Evolutionary conservation across 768 basidiomycete species (phyloP).

Genomic region (Ephemerocybe angulata): DNA sequence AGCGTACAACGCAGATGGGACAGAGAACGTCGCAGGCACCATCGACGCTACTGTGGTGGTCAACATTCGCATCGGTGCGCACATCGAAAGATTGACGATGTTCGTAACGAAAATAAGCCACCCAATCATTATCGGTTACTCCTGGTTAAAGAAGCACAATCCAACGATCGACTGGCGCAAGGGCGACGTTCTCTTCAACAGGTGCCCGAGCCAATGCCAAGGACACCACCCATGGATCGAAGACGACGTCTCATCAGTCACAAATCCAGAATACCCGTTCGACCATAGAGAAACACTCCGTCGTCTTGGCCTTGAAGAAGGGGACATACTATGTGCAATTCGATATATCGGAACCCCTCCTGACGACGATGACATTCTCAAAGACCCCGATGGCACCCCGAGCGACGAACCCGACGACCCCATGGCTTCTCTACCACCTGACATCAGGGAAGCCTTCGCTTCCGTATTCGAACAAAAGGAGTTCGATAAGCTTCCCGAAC

Average conservation of each 20-base stretch:
- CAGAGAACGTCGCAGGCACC: slow-evolving; percentile 19
- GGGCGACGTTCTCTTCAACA: neutral
- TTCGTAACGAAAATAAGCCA: slow-evolving; percentile 19
- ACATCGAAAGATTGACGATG: slow-evolving; percentile 16
- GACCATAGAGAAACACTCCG: neutral
- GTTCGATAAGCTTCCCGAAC: slow-evolving; percentile 2
- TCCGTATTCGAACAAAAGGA: neutral
- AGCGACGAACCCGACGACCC: neutral
- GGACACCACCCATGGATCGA: neutral
- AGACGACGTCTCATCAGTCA: no score
- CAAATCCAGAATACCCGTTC: neutral
- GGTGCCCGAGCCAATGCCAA: neutral
- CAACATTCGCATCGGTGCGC: slow-evolving; percentile 15
- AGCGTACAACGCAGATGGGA: slow-evolving; percentile 20
- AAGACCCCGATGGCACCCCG: neutral
- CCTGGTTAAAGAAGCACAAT: slow-evolving; percentile 17
- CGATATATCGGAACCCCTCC: neutral
- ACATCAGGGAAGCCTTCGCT: neutral
- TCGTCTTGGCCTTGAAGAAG: neutral
- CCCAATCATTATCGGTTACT: slow-evolving; percentile 17
- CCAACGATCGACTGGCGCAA: slow-evolving; percentile 2
- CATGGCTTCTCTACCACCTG: neutral
- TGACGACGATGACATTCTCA: neutral
- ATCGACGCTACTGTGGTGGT: slow-evolving; percentile 18
- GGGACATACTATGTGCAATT: neutral